phyloP scores from a whole-genome alignment of 192 early-diverging fungal species.

The Entomortierella chlamydospora region DNA sequence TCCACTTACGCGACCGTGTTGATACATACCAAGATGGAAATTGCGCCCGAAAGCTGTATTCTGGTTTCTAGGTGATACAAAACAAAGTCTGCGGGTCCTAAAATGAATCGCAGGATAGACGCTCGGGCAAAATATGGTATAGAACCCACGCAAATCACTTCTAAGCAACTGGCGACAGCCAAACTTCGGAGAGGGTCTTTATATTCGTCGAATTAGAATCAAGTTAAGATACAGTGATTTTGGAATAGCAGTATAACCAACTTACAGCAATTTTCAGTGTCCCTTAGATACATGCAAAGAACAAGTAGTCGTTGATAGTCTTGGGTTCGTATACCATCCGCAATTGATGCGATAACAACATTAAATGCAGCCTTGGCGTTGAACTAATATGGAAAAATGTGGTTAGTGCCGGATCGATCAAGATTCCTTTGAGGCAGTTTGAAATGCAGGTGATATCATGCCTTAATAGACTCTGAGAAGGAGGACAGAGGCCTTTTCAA shows the following conservation, averaged over 20 bases:
- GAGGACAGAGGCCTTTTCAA: slow-evolving; percentile 3
- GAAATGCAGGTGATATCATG: neutral
- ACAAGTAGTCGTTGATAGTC: slow-evolving; percentile 18
- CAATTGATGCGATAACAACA: slow-evolving; percentile 29
- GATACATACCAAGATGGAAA: slow-evolving; percentile 17
- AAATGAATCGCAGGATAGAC: slow-evolving; percentile 16
- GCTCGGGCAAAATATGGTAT: slow-evolving; percentile 24
- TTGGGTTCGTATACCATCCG: slow-evolving; percentile 11
- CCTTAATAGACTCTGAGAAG: slow-evolving; percentile 27
- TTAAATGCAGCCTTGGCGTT: slow-evolving; percentile 37
- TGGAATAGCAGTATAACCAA: neutral
- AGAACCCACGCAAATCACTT: slow-evolving; percentile 3
- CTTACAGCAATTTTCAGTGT: slow-evolving; percentile 30
- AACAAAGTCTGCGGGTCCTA: slow-evolving; percentile 37
- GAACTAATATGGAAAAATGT: neutral
- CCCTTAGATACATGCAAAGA: slow-evolving; percentile 32
- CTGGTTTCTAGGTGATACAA: slow-evolving; percentile 31
- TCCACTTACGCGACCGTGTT: neutral
- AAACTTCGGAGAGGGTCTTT: slow-evolving; percentile 31
- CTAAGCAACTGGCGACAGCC: slow-evolving; percentile 9
- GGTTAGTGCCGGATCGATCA: neutral
- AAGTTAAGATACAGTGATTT: neutral
- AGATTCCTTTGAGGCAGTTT: too few relatives aligned
- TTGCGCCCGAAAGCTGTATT: slow-evolving; percentile 9
- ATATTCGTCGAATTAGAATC: too few relatives aligned